Evolutionary conservation across 2,329 filamentous ascomycete species (phyloP), one percentile per base, ranked within the genome.

Genomic region (Diaporthe vexans): DNA sequence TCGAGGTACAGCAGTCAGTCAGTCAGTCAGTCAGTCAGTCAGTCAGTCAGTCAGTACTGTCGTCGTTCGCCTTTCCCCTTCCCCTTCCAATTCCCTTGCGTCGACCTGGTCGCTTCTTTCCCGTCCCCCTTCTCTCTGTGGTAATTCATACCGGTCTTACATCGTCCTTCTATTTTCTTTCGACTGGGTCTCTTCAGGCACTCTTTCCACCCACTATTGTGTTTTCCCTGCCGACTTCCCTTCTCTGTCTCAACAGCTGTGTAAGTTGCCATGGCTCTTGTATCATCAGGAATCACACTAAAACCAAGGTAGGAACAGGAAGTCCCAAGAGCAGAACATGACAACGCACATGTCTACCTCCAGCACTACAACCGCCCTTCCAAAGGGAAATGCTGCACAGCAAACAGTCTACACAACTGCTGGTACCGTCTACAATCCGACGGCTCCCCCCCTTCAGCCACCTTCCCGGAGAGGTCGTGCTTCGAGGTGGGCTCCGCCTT

Each of bases 401-500:
- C 84, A 85, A 75, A 82, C 83, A 35, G 86, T 85, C 58, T 90
- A 89, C 78, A 90, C 88, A 21, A 90, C 88, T 10, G 88, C 88
- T 29, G 88, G 88, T n/a, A 89, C 88, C 5, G 83, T 89, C 61
- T 90, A 88, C 81, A 88, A 88, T 46, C 87, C 88, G 3, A 83
- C 83, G 19, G 79, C 83, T 19, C 83, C 85, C 56, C 86, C 86
- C 19, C 81, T 90, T 35, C 88, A 89, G 75, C 84, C 88, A 58
- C 88, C 88, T 43, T 80, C 85, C 73, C 86, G 88, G 72, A 86
- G 88, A 76, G 86, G 86, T 21, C 86, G 88, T 70, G 82, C 84
- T 46, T 78, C 84, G 77, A 87, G 86, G 79, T 86, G 83, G 82
- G 77, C 80, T 21, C 78, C 79, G 17, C 78, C 81, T 19, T 67